Evolutionary conservation across 2,329 filamentous ascomycete genomes (phyloP).

Genomic region (Pyrenophora graminea): DNA sequence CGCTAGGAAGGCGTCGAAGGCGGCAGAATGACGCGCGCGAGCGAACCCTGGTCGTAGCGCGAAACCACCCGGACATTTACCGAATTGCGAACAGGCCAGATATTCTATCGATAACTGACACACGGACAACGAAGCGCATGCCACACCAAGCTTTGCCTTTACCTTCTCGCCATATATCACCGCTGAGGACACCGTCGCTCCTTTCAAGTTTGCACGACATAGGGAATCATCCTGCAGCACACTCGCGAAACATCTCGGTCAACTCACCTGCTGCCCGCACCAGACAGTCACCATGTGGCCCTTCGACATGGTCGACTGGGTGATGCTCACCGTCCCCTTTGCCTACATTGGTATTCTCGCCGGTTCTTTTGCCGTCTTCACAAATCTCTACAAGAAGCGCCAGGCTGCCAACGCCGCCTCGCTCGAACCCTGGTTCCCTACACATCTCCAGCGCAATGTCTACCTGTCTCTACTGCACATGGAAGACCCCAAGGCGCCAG

Average conservation of each 20-base stretch:
- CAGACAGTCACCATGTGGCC: conserved; percentile 37
- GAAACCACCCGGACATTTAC: conserved; percentile 15
- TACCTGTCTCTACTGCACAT: conserved; percentile 92
- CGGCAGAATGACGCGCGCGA: conserved; percentile 23
- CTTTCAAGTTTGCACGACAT: conserved; percentile 10
- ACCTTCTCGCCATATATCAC: conserved; percentile 6
- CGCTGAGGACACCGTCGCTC: conserved; percentile 22
- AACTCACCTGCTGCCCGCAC: conserved; percentile 6
- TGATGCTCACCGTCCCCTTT: conserved; percentile 82
- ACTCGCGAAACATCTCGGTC: not conserved
- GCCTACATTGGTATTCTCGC: conserved; percentile 87
- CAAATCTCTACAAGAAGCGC: conserved; percentile 87
- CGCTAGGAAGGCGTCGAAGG: conserved; percentile 17
- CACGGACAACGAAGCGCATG: conserved; percentile 1
- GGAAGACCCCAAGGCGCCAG: conserved; percentile 72
- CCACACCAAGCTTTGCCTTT: conserved; percentile 6
- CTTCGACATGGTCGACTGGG: conserved; percentile 69
- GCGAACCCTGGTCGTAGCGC: conserved; percentile 15
- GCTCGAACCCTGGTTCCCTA: conserved; percentile 91
- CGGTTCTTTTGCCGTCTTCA: conserved; percentile 89
- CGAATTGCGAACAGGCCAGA: conserved; percentile 30
- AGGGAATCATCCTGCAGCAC: not conserved
- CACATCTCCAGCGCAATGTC: conserved; percentile 88
- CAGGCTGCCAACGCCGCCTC: conserved; percentile 80
- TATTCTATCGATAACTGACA: conserved; percentile 27